phyloP scores from a whole-genome alignment of 306 rosid genomes.

The Carpinus viminea region DNA sequence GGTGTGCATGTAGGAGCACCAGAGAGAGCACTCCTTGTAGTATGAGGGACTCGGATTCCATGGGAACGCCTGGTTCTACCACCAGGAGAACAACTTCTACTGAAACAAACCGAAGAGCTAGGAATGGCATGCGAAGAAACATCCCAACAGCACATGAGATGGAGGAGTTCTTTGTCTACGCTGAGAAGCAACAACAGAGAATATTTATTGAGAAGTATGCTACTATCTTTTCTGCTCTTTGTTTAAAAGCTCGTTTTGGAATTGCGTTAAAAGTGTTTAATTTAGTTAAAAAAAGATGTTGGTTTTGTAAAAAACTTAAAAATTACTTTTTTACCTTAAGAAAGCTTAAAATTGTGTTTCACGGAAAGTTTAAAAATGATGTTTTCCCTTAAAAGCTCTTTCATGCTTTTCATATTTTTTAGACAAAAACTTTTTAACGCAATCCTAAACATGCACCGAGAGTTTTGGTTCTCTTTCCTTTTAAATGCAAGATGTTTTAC shows the following conservation, averaged over 20 bases:
- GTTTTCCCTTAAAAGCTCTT: no score
- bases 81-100: conserved; percentile 41
- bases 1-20: conserved; percentile 51
- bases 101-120: conserved; percentile 23
- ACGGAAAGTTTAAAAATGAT: no score
- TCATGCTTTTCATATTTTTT: no score
- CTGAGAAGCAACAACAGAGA: conserved; percentile 81
- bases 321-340: no score
- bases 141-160: conserved; percentile 71
- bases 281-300: no score
- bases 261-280: no score
- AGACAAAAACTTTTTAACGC: no score
- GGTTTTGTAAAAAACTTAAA: no score
- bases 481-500: neutral
- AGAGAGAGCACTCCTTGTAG: conserved; percentile 85
- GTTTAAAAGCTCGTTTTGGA: neutral
- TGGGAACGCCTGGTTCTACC: conserved; percentile 67
- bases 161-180: conserved; percentile 78
- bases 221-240: neutral
- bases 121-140: conserved; percentile 44
- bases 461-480: neutral
- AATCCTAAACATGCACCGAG: no score
- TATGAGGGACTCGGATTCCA: conserved; percentile 53
- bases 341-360: no score
- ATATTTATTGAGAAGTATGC: conserved; percentile 67